phyloP scores from a whole-genome alignment of 352 stramenopile species.

The Halophytophthora batemanensis region DNA sequence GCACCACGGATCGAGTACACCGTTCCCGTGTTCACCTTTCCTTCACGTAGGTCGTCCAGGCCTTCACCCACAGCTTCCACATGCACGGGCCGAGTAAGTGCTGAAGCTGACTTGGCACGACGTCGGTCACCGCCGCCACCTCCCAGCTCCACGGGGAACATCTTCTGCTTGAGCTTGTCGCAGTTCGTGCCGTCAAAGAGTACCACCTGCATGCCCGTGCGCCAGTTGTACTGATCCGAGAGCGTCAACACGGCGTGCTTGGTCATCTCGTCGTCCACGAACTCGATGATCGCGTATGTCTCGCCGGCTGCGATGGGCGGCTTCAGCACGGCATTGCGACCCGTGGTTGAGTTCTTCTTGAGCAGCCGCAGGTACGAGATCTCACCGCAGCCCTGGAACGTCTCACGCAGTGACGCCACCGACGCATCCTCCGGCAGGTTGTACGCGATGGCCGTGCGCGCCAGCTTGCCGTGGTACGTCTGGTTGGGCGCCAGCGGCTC shows the following conservation, averaged over 20 bases:
- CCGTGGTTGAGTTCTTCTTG: conserved; percentile 88
- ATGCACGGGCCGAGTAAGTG: conserved; percentile 65
- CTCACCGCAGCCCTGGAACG: conserved; percentile 79
- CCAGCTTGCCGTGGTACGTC: conserved; percentile 84
- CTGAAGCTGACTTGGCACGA: conserved; percentile 77
- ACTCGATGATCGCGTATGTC: conserved; percentile 89
- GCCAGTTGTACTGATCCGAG: conserved; percentile 87
- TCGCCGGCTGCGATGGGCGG: conserved; percentile 82
- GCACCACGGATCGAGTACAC: conserved; percentile 87
- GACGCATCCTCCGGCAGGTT: conserved; percentile 84
- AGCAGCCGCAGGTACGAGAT: conserved; percentile 84
- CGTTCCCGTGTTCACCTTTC: conserved; percentile 84
- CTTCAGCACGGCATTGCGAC: conserved; percentile 85
- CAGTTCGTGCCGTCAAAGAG: conserved; percentile 88
- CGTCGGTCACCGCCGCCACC: conserved; percentile 52
- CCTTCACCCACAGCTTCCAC: conserved; percentile 83
- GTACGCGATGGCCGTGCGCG: conserved; percentile 84
- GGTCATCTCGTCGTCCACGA: conserved; percentile 86
- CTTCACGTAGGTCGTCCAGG: conserved; percentile 79
- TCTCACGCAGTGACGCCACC: conserved; percentile 81
- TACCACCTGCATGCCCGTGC: conserved; percentile 84
- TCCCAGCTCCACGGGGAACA: conserved; percentile 82
- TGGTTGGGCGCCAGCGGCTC: conserved; percentile 75
- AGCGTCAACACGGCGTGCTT: conserved; percentile 87
- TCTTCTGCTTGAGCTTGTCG: conserved; percentile 88